These are phyloP conservation scores for Prunus salicina DNA, from an alignment of 306 rosid species.

Conservation along the genomic window DNA sequence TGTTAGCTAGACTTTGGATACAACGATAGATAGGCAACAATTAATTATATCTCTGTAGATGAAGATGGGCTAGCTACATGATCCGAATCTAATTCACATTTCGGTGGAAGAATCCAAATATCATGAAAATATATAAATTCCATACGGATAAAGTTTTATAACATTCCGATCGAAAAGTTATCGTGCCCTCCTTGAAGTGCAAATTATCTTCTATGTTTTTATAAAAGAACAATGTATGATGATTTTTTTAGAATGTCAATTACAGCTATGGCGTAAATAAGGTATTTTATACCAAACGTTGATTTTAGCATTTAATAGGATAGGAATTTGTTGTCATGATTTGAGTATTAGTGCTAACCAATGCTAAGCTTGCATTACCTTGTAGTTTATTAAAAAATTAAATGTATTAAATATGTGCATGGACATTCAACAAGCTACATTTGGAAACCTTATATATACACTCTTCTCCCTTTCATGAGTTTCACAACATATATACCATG, in stretches of 20 bases:
- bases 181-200: no score
- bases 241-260: no score
- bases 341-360: background rate
- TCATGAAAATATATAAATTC: background rate
- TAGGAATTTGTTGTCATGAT: background rate
- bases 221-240: no score
- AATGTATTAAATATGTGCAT: slow-evolving; percentile 6
- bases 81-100: background rate
- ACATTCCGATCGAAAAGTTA: no score
- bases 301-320: background rate
- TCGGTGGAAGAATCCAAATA: background rate
- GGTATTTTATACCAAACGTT: no score
- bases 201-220: no score
- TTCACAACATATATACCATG: background rate
- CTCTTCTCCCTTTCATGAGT: background rate
- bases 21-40: background rate
- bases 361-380: slow-evolving; percentile 4
- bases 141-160: background rate
- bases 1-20: background rate
- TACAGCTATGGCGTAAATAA: no score
- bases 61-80: background rate
- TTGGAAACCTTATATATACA: background rate
- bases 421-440: background rate
- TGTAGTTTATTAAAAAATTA: background rate
- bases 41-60: no score